phyloP scores from a whole-genome alignment of 495 filamentous ascomycete genomes.

The Aspergillus coremiiformis region DNA sequence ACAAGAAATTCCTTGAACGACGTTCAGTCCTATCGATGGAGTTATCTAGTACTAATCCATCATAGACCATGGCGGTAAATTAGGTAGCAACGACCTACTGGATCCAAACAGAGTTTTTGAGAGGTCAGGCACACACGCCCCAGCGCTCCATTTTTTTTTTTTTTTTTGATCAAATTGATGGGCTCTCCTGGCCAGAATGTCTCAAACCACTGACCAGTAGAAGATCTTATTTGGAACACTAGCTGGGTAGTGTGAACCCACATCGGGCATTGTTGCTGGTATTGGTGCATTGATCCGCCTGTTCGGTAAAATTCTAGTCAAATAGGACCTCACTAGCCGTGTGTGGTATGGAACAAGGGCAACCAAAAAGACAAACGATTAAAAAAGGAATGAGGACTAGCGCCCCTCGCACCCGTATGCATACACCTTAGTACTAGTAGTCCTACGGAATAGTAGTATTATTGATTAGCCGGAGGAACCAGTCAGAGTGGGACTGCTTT shows the following conservation, averaged over 20 bases:
- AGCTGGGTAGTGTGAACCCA: conserved; percentile 10
- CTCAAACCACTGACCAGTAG: background rate
- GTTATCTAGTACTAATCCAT: too few relatives aligned
- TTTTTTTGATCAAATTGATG: background rate
- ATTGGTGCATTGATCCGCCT: conserved; percentile 7
- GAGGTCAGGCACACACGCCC: conserved; percentile 1
- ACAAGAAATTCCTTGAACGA: background rate
- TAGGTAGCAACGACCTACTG: too few relatives aligned
- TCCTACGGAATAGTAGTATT: too few relatives aligned
- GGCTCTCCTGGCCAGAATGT: conserved; percentile 5
- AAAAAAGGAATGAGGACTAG: conserved; percentile 1
- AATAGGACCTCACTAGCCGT: background rate
- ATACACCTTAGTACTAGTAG: background rate
- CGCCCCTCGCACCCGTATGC: conserved; percentile 1
- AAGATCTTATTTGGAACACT: background rate
- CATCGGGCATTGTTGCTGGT: background rate
- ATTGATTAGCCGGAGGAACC: conserved; percentile 1
- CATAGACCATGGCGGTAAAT: too few relatives aligned
- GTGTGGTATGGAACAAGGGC: background rate
- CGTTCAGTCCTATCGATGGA: too few relatives aligned
- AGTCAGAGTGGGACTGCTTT: background rate
- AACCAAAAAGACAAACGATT: background rate
- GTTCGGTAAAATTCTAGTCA: background rate
- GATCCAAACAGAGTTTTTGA: conserved; percentile 4
- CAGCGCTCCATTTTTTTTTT: background rate